Evolutionary conservation across 441 rosid genomes (phyloP), one percentile per base, ranked within the genome.

Genomic region (Raphanus hybrid): DNA sequence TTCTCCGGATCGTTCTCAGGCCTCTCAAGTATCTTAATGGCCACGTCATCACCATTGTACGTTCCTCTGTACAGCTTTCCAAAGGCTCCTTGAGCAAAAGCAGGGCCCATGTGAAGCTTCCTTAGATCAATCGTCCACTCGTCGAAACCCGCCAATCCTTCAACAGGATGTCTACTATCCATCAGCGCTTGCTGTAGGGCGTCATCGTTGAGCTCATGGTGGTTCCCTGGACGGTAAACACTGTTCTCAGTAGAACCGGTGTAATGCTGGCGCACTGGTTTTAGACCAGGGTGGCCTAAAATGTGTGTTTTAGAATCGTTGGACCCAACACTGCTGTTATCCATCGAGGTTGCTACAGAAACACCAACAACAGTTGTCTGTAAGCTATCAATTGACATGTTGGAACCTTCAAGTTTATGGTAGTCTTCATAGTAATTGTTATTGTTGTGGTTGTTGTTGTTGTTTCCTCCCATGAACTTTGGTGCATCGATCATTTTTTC

Each of bases 381-480:
- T 55, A 90, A 64, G 79, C 97, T 91, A 73, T 90, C 94, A 2
- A 87, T 83, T 37, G 94, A 91, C 97, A 88, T 91, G 84, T 87
- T 91, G 64, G 91, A 85, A 64, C 88, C 93, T 78, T 91, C 97
- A 20, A 91, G 90, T 64, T 88, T 89, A 27, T 86, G 93, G 74
- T 91, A 90, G 74, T 80, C 85, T 48, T 84, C 92, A 80, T 87
- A 92, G 16, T 94, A 86, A 79, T 80, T 80, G 76, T 85, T 84
- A 16, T 78, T 84, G 35, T 82, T 80, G 34, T 29, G 4, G 34
- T 29, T 29, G 34, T 29, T 29, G 34, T 29, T 29, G 34, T 29
- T 29, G 59, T 84, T 83, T 75, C 85, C 88, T 70, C 84, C 79
- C 5, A 81, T 78, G 69, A 87, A 83, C 64, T 84, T 89, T 57